phyloP scores from a whole-genome alignment of 306 rosid genomes.

The Acacia acuminata region DNA sequence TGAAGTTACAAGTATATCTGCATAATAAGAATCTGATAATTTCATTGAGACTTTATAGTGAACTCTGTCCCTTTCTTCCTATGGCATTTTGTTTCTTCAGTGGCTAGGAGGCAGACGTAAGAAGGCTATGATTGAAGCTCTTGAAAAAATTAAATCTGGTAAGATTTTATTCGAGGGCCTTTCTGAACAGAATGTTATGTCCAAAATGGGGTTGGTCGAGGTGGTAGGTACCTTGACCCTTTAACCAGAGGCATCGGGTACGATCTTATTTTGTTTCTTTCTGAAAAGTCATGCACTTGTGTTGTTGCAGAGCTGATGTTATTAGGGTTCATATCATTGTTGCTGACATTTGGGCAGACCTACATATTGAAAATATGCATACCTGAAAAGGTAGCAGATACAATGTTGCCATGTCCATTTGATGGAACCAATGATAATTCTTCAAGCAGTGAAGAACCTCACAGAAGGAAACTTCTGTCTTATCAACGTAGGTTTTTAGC shows the following conservation, averaged over 20 bases:
- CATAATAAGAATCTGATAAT: neutral
- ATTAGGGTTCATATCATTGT: constrained; percentile 87
- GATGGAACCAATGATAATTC: neutral
- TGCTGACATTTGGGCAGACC: constrained; percentile 82
- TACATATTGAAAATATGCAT: constrained; percentile 79
- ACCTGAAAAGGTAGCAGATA: constrained; percentile 53
- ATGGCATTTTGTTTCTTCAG: constrained; percentile 24
- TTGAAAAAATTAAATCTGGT: constrained; percentile 93
- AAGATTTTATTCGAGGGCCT: constrained; percentile 11
- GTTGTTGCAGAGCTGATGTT: constrained; percentile 88
- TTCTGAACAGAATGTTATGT: neutral
- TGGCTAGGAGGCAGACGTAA: constrained; percentile 41
- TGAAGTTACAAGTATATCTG: neutral
- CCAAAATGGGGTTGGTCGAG: too few species aligned
- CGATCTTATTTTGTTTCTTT: too few species aligned
- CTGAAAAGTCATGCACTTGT: neutral
- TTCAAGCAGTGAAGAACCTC: constrained; percentile 36
- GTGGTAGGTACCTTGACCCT: too few species aligned
- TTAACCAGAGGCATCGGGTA: too few species aligned
- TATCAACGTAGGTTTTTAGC: constrained; percentile 69
- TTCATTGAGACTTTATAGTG: constrained; percentile 1
- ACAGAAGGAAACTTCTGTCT: constrained; percentile 63
- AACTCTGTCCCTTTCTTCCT: neutral
- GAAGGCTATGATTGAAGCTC: constrained; percentile 83
- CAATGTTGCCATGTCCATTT: constrained; percentile 70